Evolutionary conservation across 2,329 filamentous ascomycete genomes (phyloP).

Genomic region (Fusarium sp.): DNA sequence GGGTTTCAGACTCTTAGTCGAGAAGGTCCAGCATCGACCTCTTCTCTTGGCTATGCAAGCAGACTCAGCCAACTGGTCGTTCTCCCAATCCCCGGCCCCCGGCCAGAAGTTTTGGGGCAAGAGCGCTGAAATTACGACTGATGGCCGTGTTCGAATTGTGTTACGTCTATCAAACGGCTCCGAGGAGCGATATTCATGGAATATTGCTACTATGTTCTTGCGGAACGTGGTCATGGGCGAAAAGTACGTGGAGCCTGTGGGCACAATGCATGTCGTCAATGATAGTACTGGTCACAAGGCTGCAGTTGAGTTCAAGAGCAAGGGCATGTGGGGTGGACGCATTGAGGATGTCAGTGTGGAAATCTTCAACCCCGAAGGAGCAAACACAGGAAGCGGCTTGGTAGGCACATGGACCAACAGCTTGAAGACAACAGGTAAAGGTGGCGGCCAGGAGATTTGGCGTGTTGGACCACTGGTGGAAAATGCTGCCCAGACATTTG

Average conservation of each 20-base stretch:
- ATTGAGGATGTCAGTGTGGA: conserved; percentile 89
- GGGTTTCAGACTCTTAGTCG: conserved; percentile 90
- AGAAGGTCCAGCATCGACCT: conserved; percentile 94
- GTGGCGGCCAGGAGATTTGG: conserved; percentile 79
- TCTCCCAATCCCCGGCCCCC: conserved; percentile 87
- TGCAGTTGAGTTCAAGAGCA: conserved; percentile 89
- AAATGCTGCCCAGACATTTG: conserved; percentile 83
- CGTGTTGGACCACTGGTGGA: conserved; percentile 80
- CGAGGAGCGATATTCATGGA: conserved; percentile 91
- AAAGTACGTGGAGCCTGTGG: conserved; percentile 96
- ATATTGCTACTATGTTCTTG: conserved; percentile 87
- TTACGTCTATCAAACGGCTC: conserved; percentile 73
- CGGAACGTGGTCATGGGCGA: conserved; percentile 98
- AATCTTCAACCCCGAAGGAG: conserved; percentile 74
- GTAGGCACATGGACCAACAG: conserved; percentile 86
- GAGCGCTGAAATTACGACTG: conserved; percentile 91
- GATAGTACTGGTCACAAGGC: conserved; percentile 87
- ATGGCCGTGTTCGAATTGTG: conserved; percentile 84
- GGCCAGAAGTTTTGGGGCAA: conserved; percentile 99
- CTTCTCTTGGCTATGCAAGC: conserved; percentile 94
- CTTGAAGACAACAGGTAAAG: conserved; percentile 73
- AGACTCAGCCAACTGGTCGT: conserved; percentile 85
- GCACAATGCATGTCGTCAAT: conserved; percentile 86
- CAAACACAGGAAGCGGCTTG: conserved; percentile 74
- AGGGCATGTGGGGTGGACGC: conserved; percentile 96